Percentiles rank a stretch among this genome's conserved stretches.
phyloP scores from a whole-genome alignment of 208 protist genomes.

The Trypanosoma cruzi region DNA sequence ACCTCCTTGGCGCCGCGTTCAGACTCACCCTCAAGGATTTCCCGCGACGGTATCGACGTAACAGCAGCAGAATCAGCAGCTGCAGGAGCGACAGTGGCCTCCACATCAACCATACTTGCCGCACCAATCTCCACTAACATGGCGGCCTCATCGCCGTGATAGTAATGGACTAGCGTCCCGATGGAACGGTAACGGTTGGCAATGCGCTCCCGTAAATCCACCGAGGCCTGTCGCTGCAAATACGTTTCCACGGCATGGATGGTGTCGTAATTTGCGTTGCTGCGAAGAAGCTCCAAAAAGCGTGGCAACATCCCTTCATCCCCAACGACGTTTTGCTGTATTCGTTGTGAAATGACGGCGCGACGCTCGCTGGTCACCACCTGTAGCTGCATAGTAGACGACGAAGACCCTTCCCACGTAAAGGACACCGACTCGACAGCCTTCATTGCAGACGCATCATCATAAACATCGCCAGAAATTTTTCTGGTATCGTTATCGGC shows the following conservation, averaged over 20 bases:
- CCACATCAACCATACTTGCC: constrained; percentile 33
- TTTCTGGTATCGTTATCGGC: constrained; percentile 13
- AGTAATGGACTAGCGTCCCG: constrained; percentile 67
- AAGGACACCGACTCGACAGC: constrained; percentile 8
- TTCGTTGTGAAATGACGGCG: constrained; percentile 15
- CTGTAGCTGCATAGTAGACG: constrained; percentile 61
- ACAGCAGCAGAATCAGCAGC: constrained; percentile 1
- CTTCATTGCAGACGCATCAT: neutral
- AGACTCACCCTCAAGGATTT: neutral
- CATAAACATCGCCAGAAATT: constrained; percentile 13
- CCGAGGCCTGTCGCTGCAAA: constrained; percentile 25
- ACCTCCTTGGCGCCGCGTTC: neutral
- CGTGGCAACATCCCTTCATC: constrained; percentile 46
- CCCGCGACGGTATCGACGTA: neutral
- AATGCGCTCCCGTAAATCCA: constrained; percentile 31
- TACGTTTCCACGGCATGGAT: constrained; percentile 40
- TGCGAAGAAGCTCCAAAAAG: constrained; percentile 39
- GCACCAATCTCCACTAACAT: constrained; percentile 61
- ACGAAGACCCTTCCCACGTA: constrained; percentile 34
- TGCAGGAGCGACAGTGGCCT: neutral
- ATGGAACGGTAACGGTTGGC: constrained; percentile 50
- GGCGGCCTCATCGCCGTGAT: constrained; percentile 56
- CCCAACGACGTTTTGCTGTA: constrained; percentile 25
- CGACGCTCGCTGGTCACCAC: constrained; percentile 79
- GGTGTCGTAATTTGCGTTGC: constrained; percentile 38